These are phyloP conservation scores for Leccinum broughii DNA, from an alignment of 768 basidiomycete species.

Conservation along the genomic window DNA sequence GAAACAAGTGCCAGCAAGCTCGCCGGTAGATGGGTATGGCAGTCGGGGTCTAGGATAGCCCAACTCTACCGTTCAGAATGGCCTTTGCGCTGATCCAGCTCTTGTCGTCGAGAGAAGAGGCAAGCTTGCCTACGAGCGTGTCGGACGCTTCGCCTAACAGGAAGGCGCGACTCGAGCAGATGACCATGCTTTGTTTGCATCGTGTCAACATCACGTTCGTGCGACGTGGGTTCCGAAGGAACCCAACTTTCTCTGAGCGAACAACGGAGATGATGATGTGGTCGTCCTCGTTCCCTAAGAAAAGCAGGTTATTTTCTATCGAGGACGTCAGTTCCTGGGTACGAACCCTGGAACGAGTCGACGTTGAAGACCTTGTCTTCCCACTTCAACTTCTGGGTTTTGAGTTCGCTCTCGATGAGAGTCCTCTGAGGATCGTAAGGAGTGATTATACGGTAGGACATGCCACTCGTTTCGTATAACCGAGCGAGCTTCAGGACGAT, in stretches of 20 bases:
- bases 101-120: constrained; percentile 5
- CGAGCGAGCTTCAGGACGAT: constrained; percentile 55
- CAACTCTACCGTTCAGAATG: not conserved
- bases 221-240: constrained; percentile 59
- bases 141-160: constrained; percentile 16
- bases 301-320: constrained; percentile 11
- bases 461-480: constrained; percentile 45
- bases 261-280: constrained; percentile 73
- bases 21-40: not conserved
- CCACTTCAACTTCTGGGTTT: constrained; percentile 49
- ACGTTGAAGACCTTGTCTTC: constrained; percentile 73
- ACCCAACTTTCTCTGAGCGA: constrained; percentile 60
- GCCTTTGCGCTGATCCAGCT: constrained; percentile 17
- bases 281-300: constrained; percentile 77
- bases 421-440: constrained; percentile 76
- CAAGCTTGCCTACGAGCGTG: constrained; percentile 31
- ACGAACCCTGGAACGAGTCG: constrained; percentile 76
- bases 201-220: constrained; percentile 88
- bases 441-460: constrained; percentile 66
- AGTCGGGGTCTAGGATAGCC: not conserved
- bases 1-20: constrained; percentile 6
- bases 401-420: constrained; percentile 55
- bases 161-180: constrained; percentile 51
- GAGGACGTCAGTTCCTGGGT: constrained; percentile 1
- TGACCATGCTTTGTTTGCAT: constrained; percentile 73